These are phyloP conservation scores for Penicillium bovifimosum DNA, from an alignment of 495 filamentous ascomycete species.

Conservation along the genomic window DNA sequence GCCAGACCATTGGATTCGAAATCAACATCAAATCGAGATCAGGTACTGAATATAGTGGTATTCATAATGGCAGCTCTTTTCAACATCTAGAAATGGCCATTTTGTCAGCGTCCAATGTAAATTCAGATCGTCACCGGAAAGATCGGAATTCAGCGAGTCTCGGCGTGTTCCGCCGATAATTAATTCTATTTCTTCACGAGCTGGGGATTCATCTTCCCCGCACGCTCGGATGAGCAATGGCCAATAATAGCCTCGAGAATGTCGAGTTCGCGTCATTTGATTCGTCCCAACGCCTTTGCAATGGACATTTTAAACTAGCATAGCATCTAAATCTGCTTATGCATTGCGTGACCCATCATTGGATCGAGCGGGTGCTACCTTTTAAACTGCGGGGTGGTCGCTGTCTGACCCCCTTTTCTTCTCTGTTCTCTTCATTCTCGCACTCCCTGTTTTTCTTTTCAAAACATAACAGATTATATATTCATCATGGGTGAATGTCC, in stretches of 20 bases:
- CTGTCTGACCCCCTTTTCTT: not conserved
- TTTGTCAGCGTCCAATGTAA: not conserved
- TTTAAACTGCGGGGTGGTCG: slow-evolving; percentile 4
- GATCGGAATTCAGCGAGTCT: not conserved
- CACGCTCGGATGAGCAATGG: not conserved
- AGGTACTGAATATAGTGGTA: too few relatives aligned
- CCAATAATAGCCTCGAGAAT: not conserved
- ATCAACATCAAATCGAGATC: too few relatives aligned
- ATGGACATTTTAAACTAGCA: not conserved
- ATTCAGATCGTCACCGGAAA: not conserved
- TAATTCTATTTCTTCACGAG: not conserved
- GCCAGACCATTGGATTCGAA: too few relatives aligned
- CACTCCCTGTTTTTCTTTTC: not conserved
- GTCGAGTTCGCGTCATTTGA: not conserved
- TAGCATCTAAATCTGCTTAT: not conserved
- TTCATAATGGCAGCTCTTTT: too few relatives aligned
- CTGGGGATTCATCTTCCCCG: not conserved
- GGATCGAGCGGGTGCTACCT: not conserved
- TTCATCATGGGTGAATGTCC: slow-evolving; percentile 46
- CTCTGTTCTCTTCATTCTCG: not conserved
- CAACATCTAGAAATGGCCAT: slow-evolving; percentile 3
- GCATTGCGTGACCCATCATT: not conserved
- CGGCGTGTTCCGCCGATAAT: slow-evolving; percentile 5
- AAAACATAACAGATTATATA: not conserved
- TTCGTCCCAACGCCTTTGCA: not conserved